phyloP scores from a whole-genome alignment of 805 yeast genomes.

The Schwanniomyces vanrijiae region DNA sequence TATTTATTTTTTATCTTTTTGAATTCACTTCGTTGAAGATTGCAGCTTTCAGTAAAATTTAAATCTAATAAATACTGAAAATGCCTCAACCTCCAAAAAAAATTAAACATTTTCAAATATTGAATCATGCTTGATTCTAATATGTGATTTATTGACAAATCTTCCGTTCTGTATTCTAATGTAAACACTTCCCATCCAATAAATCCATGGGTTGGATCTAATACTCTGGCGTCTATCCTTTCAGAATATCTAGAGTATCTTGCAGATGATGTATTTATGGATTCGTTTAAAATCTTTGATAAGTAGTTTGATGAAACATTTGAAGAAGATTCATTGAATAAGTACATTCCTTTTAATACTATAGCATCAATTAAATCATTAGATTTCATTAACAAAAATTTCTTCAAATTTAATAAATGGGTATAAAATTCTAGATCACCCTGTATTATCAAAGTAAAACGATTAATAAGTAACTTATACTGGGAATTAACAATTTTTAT shows the following conservation, averaged over 20 bases:
- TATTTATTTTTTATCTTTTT: slow-evolving; percentile 12
- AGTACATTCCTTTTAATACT: slow-evolving; percentile 50
- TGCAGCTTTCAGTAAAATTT: slow-evolving; percentile 25
- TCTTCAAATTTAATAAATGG: slow-evolving; percentile 64
- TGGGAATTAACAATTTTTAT: slow-evolving; percentile 39
- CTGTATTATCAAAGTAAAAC: slow-evolving; percentile 50
- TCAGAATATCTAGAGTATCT: slow-evolving; percentile 42
- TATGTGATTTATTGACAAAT: slow-evolving; percentile 51
- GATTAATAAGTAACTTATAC: slow-evolving; percentile 53
- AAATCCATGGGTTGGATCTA: slow-evolving; percentile 65
- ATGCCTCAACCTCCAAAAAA: slow-evolving; percentile 76
- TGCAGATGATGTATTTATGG: slow-evolving; percentile 57
- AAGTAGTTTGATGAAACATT: slow-evolving; percentile 64
- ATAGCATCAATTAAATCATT: slow-evolving; percentile 82
- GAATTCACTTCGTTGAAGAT: slow-evolving; percentile 26
- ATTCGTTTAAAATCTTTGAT: slow-evolving; percentile 61
- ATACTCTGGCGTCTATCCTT: slow-evolving; percentile 77
- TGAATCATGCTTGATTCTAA: slow-evolving; percentile 36
- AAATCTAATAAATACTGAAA: slow-evolving; percentile 50
- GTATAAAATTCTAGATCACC: slow-evolving; percentile 47
- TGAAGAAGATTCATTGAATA: slow-evolving; percentile 62
- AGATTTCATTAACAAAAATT: slow-evolving; percentile 65
- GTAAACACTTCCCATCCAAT: slow-evolving; percentile 94
- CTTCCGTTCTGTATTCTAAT: slow-evolving; percentile 65
- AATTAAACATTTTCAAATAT: slow-evolving; percentile 80